Percentiles rank a stretch among this genome's conserved stretches.
These are phyloP conservation scores for Reticulascus tulasneorum DNA, from an alignment of 2,329 filamentous ascomycete species.

Conservation along the genomic window DNA sequence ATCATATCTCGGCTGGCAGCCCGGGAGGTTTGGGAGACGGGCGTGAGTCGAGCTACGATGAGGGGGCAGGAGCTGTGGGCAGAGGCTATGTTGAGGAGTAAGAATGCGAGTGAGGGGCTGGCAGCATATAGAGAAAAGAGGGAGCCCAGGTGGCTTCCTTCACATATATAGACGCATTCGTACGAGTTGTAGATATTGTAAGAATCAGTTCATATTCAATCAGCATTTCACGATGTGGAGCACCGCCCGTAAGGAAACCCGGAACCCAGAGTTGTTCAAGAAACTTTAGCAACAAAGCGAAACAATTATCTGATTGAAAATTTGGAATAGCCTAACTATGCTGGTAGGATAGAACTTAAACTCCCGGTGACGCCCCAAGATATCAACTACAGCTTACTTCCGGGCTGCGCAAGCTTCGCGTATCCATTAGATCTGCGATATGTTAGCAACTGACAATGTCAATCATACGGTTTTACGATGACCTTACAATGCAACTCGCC, in stretches of 20 bases:
- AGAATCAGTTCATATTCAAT: too few relatives aligned
- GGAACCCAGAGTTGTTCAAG: too few relatives aligned
- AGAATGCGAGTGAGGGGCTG: slow-evolving; percentile 23
- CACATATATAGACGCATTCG: slow-evolving; percentile 19
- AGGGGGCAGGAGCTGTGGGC: slow-evolving; percentile 26
- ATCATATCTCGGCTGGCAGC: slow-evolving; percentile 27
- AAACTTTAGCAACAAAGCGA: too few relatives aligned
- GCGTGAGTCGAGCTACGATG: slow-evolving; percentile 28
- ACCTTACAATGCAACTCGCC: slow-evolving; percentile 29
- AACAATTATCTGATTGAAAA: too few relatives aligned
- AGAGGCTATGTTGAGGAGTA: slow-evolving; percentile 24
- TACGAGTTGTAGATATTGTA: too few relatives aligned
- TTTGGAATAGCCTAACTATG: too few relatives aligned
- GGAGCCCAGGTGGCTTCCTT: slow-evolving; percentile 23
- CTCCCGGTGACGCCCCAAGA: too few relatives aligned
- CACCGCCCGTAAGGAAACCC: too few relatives aligned
- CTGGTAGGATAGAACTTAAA: too few relatives aligned
- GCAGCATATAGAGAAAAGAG: slow-evolving; percentile 26
- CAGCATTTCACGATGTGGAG: too few relatives aligned
- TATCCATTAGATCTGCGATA: slow-evolving; percentile 23
- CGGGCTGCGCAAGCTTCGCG: slow-evolving; percentile 22
- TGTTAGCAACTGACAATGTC: slow-evolving; percentile 15
- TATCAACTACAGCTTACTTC: slow-evolving; percentile 23
- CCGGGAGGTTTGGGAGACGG: slow-evolving; percentile 30
- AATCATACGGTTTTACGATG: slow-evolving; percentile 11